Base-by-base conservation (phyloP, 352 stramenopile genomes). In the Globisporangium apiculatum region DNA sequence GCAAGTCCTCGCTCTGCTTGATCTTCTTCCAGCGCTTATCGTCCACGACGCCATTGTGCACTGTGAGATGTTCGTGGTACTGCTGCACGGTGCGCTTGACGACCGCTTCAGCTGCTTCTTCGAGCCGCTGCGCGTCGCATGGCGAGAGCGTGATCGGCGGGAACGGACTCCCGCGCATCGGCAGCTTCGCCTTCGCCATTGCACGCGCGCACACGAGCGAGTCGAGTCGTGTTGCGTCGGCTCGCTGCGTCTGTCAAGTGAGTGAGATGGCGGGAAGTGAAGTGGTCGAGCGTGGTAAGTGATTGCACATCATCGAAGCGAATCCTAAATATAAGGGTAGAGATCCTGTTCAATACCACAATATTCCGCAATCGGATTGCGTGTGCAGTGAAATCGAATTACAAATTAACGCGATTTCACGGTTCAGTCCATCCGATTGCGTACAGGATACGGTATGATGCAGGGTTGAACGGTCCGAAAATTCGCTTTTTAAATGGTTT, bases 1-100 rank as follows among this genome's bases (percentile, higher is more conserved):
- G 53, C 47, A 65, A 38, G 36, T 65, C 52, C 1, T 56, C 59
- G 5, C 68, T 67, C 50, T 81, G 72, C 57, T 71, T 75, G 51
- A 86, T 59, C 55, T 75, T 62, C 55, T 86, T 82, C 76, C 76
- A 89, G 15, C 68, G 68, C 18, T 15, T 47, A 8, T 65, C 52
- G 50, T 85, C 72, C n/a, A 89, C 57, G 6, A 67, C 46, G 36
- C 68, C 64, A n/a, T 72, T 46, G 42, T 74, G 55, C 3, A 55
- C 46, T 12, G 65, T 37, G 12, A 78, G 68, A 24, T 80, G 79
- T 35, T 66, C 60, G 8, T 68, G 62, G 62, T 86, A 87, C 50
- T 86, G 64, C 18, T 58, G 48, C 46, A 87, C 37, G 0, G 74
- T 68, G 14, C 83, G 69, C 47, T 68, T 61, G 18, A 89, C 64